Conservation (phyloP, 2,329 filamentous ascomycete genomes). For the Chaetomiaceae sp. region DNA sequence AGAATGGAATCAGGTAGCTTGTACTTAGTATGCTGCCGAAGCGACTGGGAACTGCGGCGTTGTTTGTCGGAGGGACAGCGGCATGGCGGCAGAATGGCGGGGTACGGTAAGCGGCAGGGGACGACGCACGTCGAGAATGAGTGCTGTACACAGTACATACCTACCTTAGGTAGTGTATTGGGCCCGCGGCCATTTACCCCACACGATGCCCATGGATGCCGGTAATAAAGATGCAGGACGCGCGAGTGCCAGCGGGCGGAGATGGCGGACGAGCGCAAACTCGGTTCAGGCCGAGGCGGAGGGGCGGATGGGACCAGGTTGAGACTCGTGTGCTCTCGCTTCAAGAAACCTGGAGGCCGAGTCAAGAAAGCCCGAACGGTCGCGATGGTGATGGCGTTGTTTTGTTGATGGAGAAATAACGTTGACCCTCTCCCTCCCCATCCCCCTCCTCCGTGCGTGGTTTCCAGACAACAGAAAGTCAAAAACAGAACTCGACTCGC, state of each 20-base stretch:
- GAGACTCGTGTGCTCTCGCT: background rate
- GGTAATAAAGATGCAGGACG: background rate
- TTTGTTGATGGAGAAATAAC: background rate
- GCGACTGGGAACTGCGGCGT: no score
- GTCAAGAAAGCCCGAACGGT: no score
- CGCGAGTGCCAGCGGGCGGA: background rate
- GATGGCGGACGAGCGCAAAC: background rate
- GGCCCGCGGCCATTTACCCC: background rate
- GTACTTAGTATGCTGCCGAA: no score
- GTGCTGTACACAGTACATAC: no score
- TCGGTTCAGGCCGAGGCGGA: background rate
- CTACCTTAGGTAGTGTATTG: no score
- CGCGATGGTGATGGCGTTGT: no score
- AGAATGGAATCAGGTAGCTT: background rate
- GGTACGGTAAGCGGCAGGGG: slow-evolving; percentile 10
- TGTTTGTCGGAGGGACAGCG: background rate
- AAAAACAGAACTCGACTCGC: no score
- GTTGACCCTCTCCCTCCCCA: no score
- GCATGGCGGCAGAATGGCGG: slow-evolving; percentile 19
- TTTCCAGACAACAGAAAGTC: no score
- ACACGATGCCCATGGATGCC: slow-evolving; percentile 6
- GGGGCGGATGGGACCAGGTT: no score
- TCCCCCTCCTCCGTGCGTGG: no score
- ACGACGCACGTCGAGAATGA: background rate
- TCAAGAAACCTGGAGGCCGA: background rate